Evolutionary conservation across 441 rosid species (phyloP), one percentile per base, ranked within the genome.

Genomic region (Bocquillonia castaneifolia): DNA sequence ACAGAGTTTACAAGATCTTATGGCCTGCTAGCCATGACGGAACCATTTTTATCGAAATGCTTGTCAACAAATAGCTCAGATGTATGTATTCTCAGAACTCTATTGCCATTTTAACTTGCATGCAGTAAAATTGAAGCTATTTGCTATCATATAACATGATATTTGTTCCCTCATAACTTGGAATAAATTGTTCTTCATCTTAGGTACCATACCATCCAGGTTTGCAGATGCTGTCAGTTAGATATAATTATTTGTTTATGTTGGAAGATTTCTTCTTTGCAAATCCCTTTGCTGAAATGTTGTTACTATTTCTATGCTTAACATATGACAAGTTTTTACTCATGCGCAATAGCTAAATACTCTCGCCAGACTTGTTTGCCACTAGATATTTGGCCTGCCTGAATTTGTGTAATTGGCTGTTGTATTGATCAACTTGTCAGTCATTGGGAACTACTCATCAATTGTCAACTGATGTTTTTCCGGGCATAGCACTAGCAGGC

Each of bases 31-130:
- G 68, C 81, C 39, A 68, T 80, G 60, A 68, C 70, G 77, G 87
- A 88, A 73, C 88, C 87, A 72, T 86, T 76, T 61, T 66, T 75
- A 28, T 80, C 87, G 45, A 88, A 85, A 79, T 66, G 44, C 70
- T 52, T 92, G 69, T 71, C 72, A 40, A 81, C 89, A 76, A 79
- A 77, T 77, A 79, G 86, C 47, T 70, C 92, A 37, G 96, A 86
- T 73, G 99, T 94, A 86, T 18, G 83, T 75, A 42, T 63, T 25
- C 26, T 36, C 10, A 44, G 39, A n/a, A n/a, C n/a, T n/a, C n/a
- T n/a, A n/a, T 54, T 69, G 12, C 68, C 20, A 55, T 70, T 67
- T 47, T 29, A 26, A 6, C 44, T 50, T 34, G 22, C 44, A 25
- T 51, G 32, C 15, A 22, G 8, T 32, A 32, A 32, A 56, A 14